Evolutionary conservation across 345 rosid species (phyloP), one percentile per base, ranked within the genome.

Genomic region (Melastoma malabathricum): DNA sequence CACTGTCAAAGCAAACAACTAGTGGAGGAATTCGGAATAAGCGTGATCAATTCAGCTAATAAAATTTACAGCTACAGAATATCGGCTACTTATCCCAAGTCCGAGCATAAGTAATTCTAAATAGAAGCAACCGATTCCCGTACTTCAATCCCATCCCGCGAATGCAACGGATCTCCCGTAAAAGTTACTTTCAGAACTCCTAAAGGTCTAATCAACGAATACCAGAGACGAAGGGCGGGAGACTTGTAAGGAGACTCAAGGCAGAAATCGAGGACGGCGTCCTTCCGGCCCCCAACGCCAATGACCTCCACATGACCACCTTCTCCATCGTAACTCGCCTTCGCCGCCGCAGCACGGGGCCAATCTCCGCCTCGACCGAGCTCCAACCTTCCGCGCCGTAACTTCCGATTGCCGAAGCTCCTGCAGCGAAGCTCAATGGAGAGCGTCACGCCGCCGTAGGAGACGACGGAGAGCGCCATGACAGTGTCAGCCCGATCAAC

Each of bases 221-320:
- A 84, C 98, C 98, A 90, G 72, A 75, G 86, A 23, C 92, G 81
- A 39, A 90, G 65, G 27, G 81, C 73, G 17, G 78, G 62, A 18
- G 83, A 75, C 52, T 43, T 73, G 50, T 82, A 73, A 22, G 82
- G 82, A 38, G 93, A 82, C 29, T 75, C 85, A 58, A 72, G 72
- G 61, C 94, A 86, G 47, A 77, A 87, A 66, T 82, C 92, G 18
- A 84, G 68, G 31, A 82, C 65, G 4, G 98, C 75, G 22, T 86
- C 98, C 68, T 65, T 82, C 34, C 87, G 72, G 47, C 98, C 79
- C 18, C 98, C 98, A 47, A 84, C 77, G 57, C 77, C 82, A 68
- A 82, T 67, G 53, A 84, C 89, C 27, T 86, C 85, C 16, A 84
- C 70, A 22, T 56, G 60, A 47, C 62, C 65, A 48, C 54, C 56